These are phyloP conservation scores for Sanguinoderma infundibulare DNA, from an alignment of 1,284 basidiomycete species.

Conservation along the genomic window DNA sequence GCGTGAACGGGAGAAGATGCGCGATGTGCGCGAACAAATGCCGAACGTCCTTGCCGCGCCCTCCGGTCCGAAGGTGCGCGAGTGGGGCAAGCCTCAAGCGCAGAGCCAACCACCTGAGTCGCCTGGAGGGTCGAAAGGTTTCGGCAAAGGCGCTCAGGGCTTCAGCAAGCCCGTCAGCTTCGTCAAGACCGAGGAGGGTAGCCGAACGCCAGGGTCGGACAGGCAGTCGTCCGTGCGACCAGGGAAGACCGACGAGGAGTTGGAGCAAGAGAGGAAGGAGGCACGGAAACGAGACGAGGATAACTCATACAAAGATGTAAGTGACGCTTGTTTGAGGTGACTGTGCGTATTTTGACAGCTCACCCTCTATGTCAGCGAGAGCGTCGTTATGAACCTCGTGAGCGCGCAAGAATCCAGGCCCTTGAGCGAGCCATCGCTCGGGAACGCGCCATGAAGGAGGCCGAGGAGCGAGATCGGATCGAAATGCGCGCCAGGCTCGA, in stretches of 20 bases:
- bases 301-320: constrained; percentile 81
- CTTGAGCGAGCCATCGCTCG: constrained; percentile 77
- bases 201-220: constrained; percentile 41
- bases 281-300: constrained; percentile 78
- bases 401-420: constrained; percentile 73
- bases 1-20: constrained; percentile 83
- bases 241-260: constrained; percentile 82
- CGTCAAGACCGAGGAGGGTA: constrained; percentile 66
- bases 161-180: constrained; percentile 83
- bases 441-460: constrained; percentile 72
- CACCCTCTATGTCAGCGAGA: constrained; percentile 58
- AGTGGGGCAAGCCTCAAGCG: constrained; percentile 73
- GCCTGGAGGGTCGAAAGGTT: constrained; percentile 40
- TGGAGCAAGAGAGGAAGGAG: constrained; percentile 80
- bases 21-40: constrained; percentile 67
- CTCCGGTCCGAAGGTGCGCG: constrained; percentile 73
- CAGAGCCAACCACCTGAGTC: constrained; percentile 35
- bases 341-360: constrained; percentile 7
- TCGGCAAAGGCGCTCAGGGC: constrained; percentile 71
- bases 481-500: constrained; percentile 77
- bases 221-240: constrained; percentile 40
- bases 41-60: constrained; percentile 47
- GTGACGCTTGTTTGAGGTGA: constrained; percentile 37
- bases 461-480: constrained; percentile 73
- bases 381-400: constrained; percentile 80